Percentiles rank a stretch among this genome's conserved stretches.
Evolutionary conservation across 495 filamentous ascomycete genomes (phyloP).

Genomic region (Neurospora sp.): DNA sequence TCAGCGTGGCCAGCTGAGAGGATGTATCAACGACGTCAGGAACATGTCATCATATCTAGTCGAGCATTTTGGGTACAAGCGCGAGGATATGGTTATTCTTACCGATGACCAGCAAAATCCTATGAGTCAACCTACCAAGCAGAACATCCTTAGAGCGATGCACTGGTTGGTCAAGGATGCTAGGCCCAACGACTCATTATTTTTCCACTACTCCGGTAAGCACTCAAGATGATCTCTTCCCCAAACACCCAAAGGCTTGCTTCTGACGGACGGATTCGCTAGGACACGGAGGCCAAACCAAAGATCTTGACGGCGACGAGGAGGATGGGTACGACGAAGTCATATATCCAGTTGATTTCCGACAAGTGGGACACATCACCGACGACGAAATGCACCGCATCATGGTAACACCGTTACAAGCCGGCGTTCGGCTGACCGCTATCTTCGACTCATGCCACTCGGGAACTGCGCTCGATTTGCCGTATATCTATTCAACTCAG

Average conservation of each 20-base stretch:
- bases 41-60: slow-evolving; percentile 94
- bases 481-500: slow-evolving; percentile 92
- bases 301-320: slow-evolving; percentile 88
- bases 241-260: not conserved
- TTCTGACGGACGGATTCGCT: slow-evolving; percentile 2
- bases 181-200: slow-evolving; percentile 85
- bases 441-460: slow-evolving; percentile 99
- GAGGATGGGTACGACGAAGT: slow-evolving; percentile 96
- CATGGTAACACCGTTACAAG: slow-evolving; percentile 74
- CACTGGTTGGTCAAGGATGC: slow-evolving; percentile 98
- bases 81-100: slow-evolving; percentile 96
- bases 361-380: slow-evolving; percentile 82
- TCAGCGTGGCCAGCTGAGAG: slow-evolving; percentile 81
- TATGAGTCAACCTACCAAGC: slow-evolving; percentile 93
- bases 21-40: slow-evolving; percentile 97
- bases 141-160: slow-evolving; percentile 94
- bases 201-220: slow-evolving; percentile 96
- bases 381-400: slow-evolving; percentile 99
- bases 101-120: slow-evolving; percentile 96
- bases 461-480: slow-evolving; percentile 88
- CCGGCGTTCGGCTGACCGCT: slow-evolving; percentile 85
- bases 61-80: slow-evolving; percentile 82
- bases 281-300: slow-evolving; percentile 97
- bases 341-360: slow-evolving; percentile 95
- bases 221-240: not conserved